phyloP scores from a whole-genome alignment of 805 yeast species.

The Kuraishia capsulata region DNA sequence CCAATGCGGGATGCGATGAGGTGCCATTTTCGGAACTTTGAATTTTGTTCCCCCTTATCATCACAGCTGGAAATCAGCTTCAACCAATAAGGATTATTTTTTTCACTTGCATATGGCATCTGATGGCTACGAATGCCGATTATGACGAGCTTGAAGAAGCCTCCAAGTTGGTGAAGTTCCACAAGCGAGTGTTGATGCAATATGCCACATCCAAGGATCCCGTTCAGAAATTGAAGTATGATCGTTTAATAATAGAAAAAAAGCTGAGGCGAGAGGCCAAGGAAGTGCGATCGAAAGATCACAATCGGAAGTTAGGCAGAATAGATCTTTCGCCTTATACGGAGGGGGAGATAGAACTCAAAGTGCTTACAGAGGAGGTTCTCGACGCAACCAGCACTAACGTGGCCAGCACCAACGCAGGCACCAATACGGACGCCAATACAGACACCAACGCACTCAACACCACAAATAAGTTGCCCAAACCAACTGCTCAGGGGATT shows the following conservation, averaged over 20 bases:
- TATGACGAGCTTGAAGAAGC: constrained; percentile 7
- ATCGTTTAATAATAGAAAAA: constrained; percentile 13
- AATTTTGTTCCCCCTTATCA: no score
- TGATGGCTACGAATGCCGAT: no score
- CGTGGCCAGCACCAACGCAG: no score
- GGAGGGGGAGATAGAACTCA: background rate
- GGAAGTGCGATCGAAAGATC: background rate
- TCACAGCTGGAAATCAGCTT: no score
- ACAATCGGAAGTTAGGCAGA: constrained; percentile 1
- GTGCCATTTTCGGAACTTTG: no score
- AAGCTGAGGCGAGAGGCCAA: constrained; percentile 6
- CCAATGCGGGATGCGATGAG: no score
- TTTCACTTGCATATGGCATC: no score
- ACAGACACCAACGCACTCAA: background rate
- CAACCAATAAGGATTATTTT: no score
- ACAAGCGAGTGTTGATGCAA: constrained; percentile 11
- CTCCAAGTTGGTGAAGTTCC: constrained; percentile 8
- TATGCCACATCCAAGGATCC: constrained; percentile 14
- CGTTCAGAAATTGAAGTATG: constrained; percentile 8
- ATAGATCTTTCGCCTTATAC: constrained; percentile 1
- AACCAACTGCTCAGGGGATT: no score
- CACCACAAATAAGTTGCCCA: no score
- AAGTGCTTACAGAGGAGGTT: background rate
- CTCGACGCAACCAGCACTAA: background rate
- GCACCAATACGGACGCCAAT: background rate